Evolutionary conservation across 2,329 filamentous ascomycete species (phyloP), one percentile per base, ranked within the genome.

Genomic region (Cyphellophora attinorum): DNA sequence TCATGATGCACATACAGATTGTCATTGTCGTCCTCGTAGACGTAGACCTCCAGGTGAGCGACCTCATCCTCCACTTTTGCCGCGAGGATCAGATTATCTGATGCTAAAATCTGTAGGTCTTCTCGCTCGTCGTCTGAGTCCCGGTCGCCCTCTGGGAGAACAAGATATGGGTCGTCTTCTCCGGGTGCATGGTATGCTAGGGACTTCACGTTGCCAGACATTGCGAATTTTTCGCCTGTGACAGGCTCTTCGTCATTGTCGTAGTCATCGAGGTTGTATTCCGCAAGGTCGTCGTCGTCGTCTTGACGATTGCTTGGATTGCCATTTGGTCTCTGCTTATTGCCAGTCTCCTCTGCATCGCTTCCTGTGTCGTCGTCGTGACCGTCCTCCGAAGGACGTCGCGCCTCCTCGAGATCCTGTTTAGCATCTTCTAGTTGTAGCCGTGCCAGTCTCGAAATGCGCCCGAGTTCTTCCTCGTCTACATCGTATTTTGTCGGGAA

Each of bases 1-100:
- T 98, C 91, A 72, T 98, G 91, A 65, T 98, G 91, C 15, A 98
- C 89, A 59, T 98, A 98, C 41, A 98, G 79, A 57, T 98, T 98
- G 62, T 96, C 91, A 29, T 80, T 83, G 42, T 77, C 77, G 51
- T 96, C 91, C 60, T 98, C 91, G 62, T 96, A 98, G 17, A 98
- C 86, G 54, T 96, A 95, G 13, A 96, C 82, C 59, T 98, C 91
- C 16, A 98, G 70, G 60, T 96, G 89, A 12, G 91, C 89, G 41
- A 98, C 79, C 57, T 98, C 91, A 51, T 98, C 91, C 61, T 98
- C 91, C 33, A 96, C 81, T 64, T 94, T 89, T 46, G 86, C 88
- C 8, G 89, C 84, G 31, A 98, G 68, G 19, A 98, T 72, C 40
- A 98, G 68, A 57, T 96, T 98, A 62, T 98, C 91, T 11, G 85